Evolutionary conservation across 2,329 filamentous ascomycete species (phyloP).

Genomic region (Claviceps maximensis): DNA sequence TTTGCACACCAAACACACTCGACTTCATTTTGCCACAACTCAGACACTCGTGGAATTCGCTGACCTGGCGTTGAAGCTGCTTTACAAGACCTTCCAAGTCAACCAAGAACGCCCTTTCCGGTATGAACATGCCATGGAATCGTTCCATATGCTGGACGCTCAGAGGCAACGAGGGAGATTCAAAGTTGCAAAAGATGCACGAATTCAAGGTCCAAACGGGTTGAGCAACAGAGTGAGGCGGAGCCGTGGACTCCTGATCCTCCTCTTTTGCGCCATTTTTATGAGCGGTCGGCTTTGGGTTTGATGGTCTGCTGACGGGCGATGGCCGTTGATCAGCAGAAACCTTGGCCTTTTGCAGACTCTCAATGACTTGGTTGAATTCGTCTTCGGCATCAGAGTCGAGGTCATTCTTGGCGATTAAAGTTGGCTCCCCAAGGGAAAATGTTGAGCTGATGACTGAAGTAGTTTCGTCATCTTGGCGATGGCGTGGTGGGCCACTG

Average conservation of each 20-base stretch:
- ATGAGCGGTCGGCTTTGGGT: constrained; percentile 31
- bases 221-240: constrained; percentile 22
- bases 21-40: constrained; percentile 76
- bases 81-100: constrained; percentile 70
- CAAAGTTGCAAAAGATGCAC: constrained; percentile 88
- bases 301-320: constrained; percentile 40
- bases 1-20: constrained; percentile 70
- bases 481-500: constrained; percentile 18
- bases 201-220: constrained; percentile 32
- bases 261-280: constrained; percentile 26
- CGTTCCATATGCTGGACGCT: constrained; percentile 85
- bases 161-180: constrained; percentile 60
- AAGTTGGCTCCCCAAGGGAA: constrained; percentile 69
- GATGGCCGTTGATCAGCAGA: constrained; percentile 34
- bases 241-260: constrained; percentile 29
- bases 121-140: constrained; percentile 90
- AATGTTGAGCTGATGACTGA: constrained; percentile 87
- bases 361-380: constrained; percentile 64
- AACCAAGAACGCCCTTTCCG: constrained; percentile 72
- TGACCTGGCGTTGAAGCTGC: constrained; percentile 68
- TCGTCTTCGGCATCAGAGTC: constrained; percentile 61
- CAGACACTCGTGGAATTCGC: constrained; percentile 70
- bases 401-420: constrained; percentile 32
- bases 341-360: constrained; percentile 61
- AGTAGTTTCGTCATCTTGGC: constrained; percentile 53